Evolutionary conservation across 2,329 filamentous ascomycete genomes (phyloP), one percentile per base, ranked within the genome.

Genomic region (Pezicula radicicola): DNA sequence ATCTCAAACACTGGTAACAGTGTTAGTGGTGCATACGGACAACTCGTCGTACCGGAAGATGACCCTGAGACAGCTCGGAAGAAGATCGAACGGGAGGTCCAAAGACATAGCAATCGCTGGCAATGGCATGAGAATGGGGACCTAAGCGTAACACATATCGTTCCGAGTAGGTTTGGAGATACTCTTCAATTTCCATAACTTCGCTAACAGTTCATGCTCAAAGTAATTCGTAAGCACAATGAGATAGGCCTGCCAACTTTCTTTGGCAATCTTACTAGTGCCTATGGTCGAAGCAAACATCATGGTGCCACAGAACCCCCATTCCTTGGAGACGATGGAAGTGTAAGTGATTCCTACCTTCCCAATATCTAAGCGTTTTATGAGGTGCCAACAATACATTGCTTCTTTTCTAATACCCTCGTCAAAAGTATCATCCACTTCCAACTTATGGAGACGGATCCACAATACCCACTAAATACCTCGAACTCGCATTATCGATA

Each of bases 381-480:
- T 5, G 5, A 21, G 21, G 21, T 3, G 21, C 5, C 21, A 21
- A 21, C 3, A 21, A 21, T 76, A 76, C 55, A 76, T 72, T 0
- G 71, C 70, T 1, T 4, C 35, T 37, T 37, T 13, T 37, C 16
- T 37, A 37, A 21, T 21, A 21, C 21, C 21, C 3, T 21, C 35
- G 6, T 37, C 13, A 47, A 9, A 66, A 63, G 2, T 70, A 70
- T 27, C 66, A 70, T 40, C 66, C 67, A 4, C 56, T 77, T 12
- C 74, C 74, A 1, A 68, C 73, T 3, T 76, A 76, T 56, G 75
- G 75, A 1, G 74, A 77, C 57, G 75, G 74, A 3, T 71, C 69
- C 8, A 67, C 67, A 1, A 78, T 78, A 41, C 74, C 74, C 1
- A 72, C 75, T 13, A 63, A 68, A 56, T 75, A 74, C 55, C 61